Evolutionary conservation across 768 basidiomycete species (phyloP).

Genomic region (Phallus indusiatus): DNA sequence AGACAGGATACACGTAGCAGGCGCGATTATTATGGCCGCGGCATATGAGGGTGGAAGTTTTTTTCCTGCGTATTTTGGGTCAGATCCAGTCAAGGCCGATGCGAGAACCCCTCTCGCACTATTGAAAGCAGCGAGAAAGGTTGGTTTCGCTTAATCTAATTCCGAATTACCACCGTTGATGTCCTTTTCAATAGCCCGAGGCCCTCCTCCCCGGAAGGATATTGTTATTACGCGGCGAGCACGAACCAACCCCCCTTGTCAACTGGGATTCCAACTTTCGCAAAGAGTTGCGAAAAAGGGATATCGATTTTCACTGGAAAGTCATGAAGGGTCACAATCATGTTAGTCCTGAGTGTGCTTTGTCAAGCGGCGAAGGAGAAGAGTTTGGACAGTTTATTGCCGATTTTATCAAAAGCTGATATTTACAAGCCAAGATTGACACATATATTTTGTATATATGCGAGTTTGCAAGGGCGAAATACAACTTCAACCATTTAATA

Average conservation of each 20-base stretch:
- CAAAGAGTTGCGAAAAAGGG: slow-evolving; percentile 27
- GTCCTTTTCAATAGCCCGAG: slow-evolving; percentile 25
- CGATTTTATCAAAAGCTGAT: slow-evolving; percentile 22
- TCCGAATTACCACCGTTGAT: slow-evolving; percentile 32
- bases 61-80: slow-evolving; percentile 16
- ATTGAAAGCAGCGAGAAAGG: slow-evolving; percentile 14
- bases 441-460: background rate
- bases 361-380: slow-evolving; percentile 49
- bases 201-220: slow-evolving; percentile 33
- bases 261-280: slow-evolving; percentile 29
- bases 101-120: slow-evolving; percentile 1
- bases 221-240: slow-evolving; percentile 41
- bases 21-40: slow-evolving; percentile 37
- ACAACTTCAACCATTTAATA: too few relatives aligned
- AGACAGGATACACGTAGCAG: slow-evolving; percentile 31
- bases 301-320: slow-evolving; percentile 24
- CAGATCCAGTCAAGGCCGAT: slow-evolving; percentile 20
- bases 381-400: slow-evolving; percentile 49
- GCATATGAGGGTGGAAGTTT: slow-evolving; percentile 29
- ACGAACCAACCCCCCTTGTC: slow-evolving; percentile 38
- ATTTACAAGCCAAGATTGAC: background rate
- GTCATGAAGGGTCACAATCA: slow-evolving; percentile 52
- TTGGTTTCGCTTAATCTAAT: slow-evolving; percentile 31
- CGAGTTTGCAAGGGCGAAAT: too few relatives aligned
- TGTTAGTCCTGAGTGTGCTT: slow-evolving; percentile 41